Conservation (phyloP, 2,329 filamentous ascomycete species). For the Torrubiella hemipterigena region DNA sequence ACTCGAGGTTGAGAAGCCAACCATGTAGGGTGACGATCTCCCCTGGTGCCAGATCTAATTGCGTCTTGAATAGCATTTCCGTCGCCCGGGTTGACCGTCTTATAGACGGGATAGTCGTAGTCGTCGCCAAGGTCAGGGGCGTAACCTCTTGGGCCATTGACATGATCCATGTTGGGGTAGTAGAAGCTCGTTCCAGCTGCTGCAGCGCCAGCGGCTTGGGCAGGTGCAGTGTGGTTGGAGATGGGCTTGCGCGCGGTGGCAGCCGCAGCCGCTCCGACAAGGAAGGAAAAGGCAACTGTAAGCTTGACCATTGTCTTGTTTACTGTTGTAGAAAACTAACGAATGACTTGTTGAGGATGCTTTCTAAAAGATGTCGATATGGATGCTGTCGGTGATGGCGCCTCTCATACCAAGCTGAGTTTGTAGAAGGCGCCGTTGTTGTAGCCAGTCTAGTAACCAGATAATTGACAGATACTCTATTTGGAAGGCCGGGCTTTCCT, state of each 20-base stretch:
- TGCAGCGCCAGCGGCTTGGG: constrained; percentile 7
- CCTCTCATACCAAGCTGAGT: no score
- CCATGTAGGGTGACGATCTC: constrained; percentile 22
- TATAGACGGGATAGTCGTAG: constrained; percentile 23
- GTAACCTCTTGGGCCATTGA: constrained; percentile 20
- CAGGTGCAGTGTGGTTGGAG: constrained; percentile 3
- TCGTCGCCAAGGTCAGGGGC: constrained; percentile 27
- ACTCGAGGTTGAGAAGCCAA: constrained; percentile 30
- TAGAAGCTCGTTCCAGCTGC: constrained; percentile 21
- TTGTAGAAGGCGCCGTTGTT: no score
- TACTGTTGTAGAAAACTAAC: no score
- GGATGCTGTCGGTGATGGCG: no score
- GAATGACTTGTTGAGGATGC: no score
- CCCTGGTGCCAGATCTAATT: constrained; percentile 21
- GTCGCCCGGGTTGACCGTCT: constrained; percentile 23
- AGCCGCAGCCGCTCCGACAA: no score
- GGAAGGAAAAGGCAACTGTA: background rate
- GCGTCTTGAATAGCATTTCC: constrained; percentile 23
- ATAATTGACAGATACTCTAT: no score
- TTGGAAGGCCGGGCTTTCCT: no score
- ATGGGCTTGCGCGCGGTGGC: constrained; percentile 10
- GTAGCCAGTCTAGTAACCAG: no score
- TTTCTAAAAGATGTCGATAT: no score
- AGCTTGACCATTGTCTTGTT: no score
- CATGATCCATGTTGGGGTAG: constrained; percentile 31